Evolutionary conservation across 2,329 filamentous ascomycete genomes (phyloP), one percentile per base, ranked within the genome.

Genomic region (Alternaria ethzedia): DNA sequence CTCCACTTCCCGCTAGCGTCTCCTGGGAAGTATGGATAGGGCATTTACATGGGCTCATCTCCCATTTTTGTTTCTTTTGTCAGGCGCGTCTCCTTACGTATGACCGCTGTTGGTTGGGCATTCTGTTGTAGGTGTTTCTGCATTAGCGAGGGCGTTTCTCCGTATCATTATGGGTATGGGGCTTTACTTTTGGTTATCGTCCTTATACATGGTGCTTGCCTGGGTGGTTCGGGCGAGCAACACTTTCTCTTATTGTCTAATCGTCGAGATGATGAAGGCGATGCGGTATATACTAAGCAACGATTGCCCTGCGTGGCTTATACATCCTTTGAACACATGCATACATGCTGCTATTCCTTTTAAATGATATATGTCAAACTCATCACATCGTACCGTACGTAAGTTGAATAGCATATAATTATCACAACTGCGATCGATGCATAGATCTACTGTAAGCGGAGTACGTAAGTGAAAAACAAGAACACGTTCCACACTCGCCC

Each of bases 81-180:
- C 28, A 15, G 17, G 12, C 28, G 28, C 13, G 28, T 51, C 28
- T 32, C 55, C 36, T 59, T 28, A 58, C 54, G 47, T 57, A 63
- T 43, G 49, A 45, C 15, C 32, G 17, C 55, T 55, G 28, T 43
- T 54, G 51, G 55, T 59, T 41, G 54, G 41, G 12, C 54, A 63
- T 30, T 60, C 59, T 62, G 63, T 64, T 20, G 47, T 57, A 50
- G 65, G 68, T 63, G 64, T 69, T 66, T 63, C 64, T 73, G 74
- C 73, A 76, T 76, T 64, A 76, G 74, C 74, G 73, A 70, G 60
- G 74, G 74, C 70, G 73, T 75, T 71, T 21, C 17, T 41, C 28
- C 49, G 30, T 23, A n/a, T 25, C 45, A 21, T 47, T 15, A n/a
- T 47, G 23, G 21, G 13, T 32, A 32, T 32, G 8, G 17, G 17